Percentiles rank a stretch among this genome's conserved stretches.
phyloP scores from a whole-genome alignment of 2,329 filamentous ascomycete species.

The Mycosphaerelloides madeirae region DNA sequence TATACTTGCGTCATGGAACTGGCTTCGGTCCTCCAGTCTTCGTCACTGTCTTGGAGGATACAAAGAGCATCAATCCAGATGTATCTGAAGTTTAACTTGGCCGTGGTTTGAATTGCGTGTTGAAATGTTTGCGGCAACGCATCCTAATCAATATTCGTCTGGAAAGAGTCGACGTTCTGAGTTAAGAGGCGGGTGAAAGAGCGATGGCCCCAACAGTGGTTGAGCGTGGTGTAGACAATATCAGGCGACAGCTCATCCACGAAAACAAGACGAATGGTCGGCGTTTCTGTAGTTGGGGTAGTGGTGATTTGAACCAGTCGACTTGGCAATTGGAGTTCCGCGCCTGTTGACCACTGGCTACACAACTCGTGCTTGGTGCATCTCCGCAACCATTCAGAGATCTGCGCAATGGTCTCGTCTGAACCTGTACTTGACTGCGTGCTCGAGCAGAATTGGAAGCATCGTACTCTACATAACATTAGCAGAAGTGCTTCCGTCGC shows the following conservation, averaged over 20 bases:
- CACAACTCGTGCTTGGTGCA: not conserved
- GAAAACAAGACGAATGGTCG: not conserved
- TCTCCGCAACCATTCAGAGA: not conserved
- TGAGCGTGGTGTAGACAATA: slow-evolving; percentile 3
- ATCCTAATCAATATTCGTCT: not conserved
- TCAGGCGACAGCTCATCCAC: not conserved
- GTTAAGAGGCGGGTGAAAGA: not conserved
- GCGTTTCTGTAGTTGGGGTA: not conserved
- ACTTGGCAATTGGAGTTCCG: not conserved
- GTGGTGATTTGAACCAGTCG: not conserved
- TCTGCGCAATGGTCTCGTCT: not conserved
- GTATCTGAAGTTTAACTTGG: slow-evolving; percentile 22
- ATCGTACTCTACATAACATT: too few species aligned
- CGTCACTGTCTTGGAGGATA: slow-evolving; percentile 27
- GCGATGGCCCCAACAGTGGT: slow-evolving; percentile 5
- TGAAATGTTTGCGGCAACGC: slow-evolving; percentile 21
- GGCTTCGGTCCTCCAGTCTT: slow-evolving; percentile 25
- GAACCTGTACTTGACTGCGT: not conserved
- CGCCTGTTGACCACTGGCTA: not conserved
- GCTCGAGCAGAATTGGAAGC: too few species aligned
- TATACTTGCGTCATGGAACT: slow-evolving; percentile 28
- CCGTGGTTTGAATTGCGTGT: slow-evolving; percentile 26
- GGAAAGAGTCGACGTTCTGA: not conserved
- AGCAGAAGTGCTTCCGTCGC: too few species aligned
- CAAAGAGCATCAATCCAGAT: slow-evolving; percentile 34